These are phyloP conservation scores for Puccinia triticina DNA, from an alignment of 1,284 basidiomycete species.

Conservation along the genomic window DNA sequence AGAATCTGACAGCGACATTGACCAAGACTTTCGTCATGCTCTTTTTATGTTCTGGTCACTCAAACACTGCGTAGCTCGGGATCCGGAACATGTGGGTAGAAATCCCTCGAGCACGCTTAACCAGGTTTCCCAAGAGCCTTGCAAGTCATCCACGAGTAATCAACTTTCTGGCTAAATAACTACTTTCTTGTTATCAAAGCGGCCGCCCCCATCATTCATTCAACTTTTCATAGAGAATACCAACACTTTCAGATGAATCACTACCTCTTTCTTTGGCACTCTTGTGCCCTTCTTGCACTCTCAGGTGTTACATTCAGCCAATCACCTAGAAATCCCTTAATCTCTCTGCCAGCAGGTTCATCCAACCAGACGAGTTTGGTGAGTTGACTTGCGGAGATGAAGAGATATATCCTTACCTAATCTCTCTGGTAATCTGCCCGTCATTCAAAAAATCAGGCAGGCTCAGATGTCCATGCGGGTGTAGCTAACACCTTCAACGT, in stretches of 20 bases:
- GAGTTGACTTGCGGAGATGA: not conserved
- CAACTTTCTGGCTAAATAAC: too few relatives aligned
- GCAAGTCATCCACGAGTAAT: too few relatives aligned
- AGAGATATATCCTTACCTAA: not conserved
- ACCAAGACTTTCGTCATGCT: not conserved
- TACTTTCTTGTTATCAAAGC: not conserved
- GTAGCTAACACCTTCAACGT: constrained; percentile 33
- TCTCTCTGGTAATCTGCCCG: not conserved
- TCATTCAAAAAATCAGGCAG: not conserved
- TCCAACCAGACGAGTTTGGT: constrained; percentile 17
- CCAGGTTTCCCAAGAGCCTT: too few relatives aligned
- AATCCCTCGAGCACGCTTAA: too few relatives aligned
- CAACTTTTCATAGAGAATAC: not conserved
- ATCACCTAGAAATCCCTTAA: not conserved
- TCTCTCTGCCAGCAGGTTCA: not conserved
- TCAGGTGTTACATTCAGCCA: not conserved
- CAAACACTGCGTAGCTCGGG: not conserved
- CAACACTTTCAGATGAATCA: not conserved
- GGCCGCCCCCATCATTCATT: not conserved
- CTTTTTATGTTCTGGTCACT: not conserved
- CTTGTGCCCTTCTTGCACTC: constrained; percentile 17
- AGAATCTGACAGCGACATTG: not conserved
- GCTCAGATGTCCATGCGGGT: constrained; percentile 14
- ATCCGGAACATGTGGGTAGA: not conserved
- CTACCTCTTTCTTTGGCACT: not conserved